A percentile compares a stretch with the other conserved stretches of the same genome.
phyloP scores from a whole-genome alignment of 2,329 filamentous ascomycete genomes.

The Trichophyton mentagrophytes region DNA sequence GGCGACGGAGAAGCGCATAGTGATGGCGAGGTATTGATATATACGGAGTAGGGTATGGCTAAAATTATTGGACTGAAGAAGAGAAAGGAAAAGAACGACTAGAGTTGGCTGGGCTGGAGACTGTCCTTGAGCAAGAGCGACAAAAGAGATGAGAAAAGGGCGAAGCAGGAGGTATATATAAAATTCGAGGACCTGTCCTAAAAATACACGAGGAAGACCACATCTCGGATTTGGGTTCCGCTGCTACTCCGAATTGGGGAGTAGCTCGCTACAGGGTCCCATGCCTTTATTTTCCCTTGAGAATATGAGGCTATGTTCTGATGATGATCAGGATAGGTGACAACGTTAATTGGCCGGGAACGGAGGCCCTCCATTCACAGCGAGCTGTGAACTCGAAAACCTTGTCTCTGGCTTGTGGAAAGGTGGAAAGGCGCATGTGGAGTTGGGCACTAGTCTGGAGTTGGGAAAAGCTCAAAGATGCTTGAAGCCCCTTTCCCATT shows the following conservation, averaged over 20 bases:
- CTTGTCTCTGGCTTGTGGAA: neutral
- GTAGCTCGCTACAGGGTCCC: neutral
- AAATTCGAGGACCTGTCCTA: neutral
- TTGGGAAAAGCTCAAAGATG: neutral
- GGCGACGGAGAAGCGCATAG: neutral
- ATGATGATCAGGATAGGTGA: neutral
- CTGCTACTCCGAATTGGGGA: neutral
- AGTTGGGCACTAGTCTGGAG: neutral
- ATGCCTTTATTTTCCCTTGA: neutral
- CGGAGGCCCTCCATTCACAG: neutral
- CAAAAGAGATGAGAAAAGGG: neutral
- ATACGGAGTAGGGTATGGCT: neutral
- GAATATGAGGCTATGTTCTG: neutral
- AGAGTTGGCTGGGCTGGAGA: neutral
- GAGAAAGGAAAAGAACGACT: neutral
- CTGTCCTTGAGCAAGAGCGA: neutral
- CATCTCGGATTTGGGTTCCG: neutral
- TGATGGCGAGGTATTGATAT: neutral
- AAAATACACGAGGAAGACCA: neutral
- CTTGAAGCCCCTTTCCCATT: neutral
- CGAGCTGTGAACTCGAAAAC: neutral
- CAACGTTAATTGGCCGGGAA: neutral
- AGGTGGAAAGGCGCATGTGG: slow-evolving; percentile 1
- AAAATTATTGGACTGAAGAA: neutral
- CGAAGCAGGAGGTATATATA: neutral